Percentiles rank a stretch among this genome's conserved stretches.
These are phyloP conservation scores for Globisporangium perplexum DNA, from an alignment of 352 stramenopile genomes.

Conservation along the genomic window DNA sequence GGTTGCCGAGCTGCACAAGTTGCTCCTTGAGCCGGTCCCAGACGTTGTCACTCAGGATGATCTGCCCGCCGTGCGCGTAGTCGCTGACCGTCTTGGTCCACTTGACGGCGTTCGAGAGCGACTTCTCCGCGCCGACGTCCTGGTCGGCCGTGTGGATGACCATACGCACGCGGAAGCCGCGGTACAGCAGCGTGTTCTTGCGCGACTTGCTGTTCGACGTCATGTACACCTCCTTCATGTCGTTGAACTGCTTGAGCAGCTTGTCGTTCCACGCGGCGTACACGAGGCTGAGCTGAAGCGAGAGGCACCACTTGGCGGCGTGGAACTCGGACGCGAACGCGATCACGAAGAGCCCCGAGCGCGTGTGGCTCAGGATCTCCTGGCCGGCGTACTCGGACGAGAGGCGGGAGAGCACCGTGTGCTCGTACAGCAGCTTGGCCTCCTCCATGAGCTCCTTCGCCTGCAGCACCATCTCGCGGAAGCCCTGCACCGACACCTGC, in stretches of 20 bases:
- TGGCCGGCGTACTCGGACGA: slow-evolving; percentile 79
- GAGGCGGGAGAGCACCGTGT: slow-evolving; percentile 80
- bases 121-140: slow-evolving; percentile 47
- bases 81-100: slow-evolving; percentile 84
- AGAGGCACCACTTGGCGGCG: slow-evolving; percentile 83
- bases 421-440: slow-evolving; percentile 79
- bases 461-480: slow-evolving; percentile 67
- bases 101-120: slow-evolving; percentile 68
- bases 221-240: slow-evolving; percentile 72
- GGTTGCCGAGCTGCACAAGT: slow-evolving; percentile 82
- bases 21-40: slow-evolving; percentile 86
- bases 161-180: slow-evolving; percentile 83
- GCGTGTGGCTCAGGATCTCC: slow-evolving; percentile 71
- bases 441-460: slow-evolving; percentile 86
- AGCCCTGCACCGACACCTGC: slow-evolving; percentile 80
- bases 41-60: slow-evolving; percentile 78
- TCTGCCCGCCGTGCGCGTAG: slow-evolving; percentile 79
- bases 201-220: slow-evolving; percentile 49
- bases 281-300: slow-evolving; percentile 76
- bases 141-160: slow-evolving; percentile 73
- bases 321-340: slow-evolving; percentile 84
- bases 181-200: slow-evolving; percentile 77
- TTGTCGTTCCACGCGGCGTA: slow-evolving; percentile 87
- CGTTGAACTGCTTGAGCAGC: slow-evolving; percentile 75
- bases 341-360: slow-evolving; percentile 78